Base-by-base conservation (phyloP, 805 yeast species). In the Saccharomycopsis capsularis region DNA sequence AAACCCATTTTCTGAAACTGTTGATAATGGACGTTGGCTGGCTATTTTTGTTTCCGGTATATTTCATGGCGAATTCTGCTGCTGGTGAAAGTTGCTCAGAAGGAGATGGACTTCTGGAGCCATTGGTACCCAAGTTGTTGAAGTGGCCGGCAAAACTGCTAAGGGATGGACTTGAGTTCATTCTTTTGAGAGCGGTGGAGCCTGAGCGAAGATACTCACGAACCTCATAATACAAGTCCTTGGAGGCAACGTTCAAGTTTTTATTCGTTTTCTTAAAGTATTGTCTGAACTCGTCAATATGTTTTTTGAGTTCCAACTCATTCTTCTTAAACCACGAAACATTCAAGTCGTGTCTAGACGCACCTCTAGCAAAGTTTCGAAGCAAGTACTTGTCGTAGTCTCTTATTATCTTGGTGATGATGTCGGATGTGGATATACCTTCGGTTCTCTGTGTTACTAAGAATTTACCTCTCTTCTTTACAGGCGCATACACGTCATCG, bases 321-420 rank as follows among this genome's bases (percentile, higher is more conserved):
- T 93, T 93, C 67, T 93, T 93, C 69, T 93, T 93, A 59, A 93
- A 74, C 99, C 99, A 93, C 27, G 95, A 85, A 19, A 93, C 98
- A 61, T 93, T 93, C 60, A 93, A 76, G 61, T 93, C 99, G 64
- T 93, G 88, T 61, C 99, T 77, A 2, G 97, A 85, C 9, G 96
- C 98, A 42, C 99, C 99, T 57, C 99, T 78, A 15, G 96, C 96
- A 67, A 93, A 91, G 69, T 93, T 93, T 63, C 99, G 80, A 93
- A 91, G 84, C 65, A 93, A 71, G 66, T 93, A 93, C 68, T 90
- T 88, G 70, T 93, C 99, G 68, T 93, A 93, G 68, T 93, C 98
- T 59, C 93, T 78, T 58, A 93, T 90, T 58, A 93, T 87, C 62
- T 85, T 88, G 54, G 98, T 91, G 61, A 93, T 93, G 57, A 93